Conservation (phyloP, 2,329 filamentous ascomycete species). For the Microsporum canis region DNA sequence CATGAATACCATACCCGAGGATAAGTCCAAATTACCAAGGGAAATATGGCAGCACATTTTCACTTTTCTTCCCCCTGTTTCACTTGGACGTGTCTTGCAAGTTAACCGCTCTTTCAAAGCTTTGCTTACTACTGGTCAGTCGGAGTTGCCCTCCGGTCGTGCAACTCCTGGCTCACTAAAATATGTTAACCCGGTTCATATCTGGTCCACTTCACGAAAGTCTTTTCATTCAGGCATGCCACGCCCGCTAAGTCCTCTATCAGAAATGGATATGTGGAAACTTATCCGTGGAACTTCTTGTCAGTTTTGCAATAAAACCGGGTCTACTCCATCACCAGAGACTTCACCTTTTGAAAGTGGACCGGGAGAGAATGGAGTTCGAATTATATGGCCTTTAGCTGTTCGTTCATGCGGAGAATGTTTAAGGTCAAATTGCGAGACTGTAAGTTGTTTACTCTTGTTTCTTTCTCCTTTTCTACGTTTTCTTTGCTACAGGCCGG, state of each 20-base stretch:
- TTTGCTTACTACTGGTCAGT: slow-evolving; percentile 44
- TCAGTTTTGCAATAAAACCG: slow-evolving; percentile 51
- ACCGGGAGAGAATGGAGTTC: slow-evolving; percentile 50
- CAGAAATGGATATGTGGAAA: slow-evolving; percentile 67
- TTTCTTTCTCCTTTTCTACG: neutral
- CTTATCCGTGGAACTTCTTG: slow-evolving; percentile 53
- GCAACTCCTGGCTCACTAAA: slow-evolving; percentile 23
- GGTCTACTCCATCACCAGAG: slow-evolving; percentile 17
- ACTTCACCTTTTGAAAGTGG: slow-evolving; percentile 46
- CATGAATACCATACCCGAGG: slow-evolving; percentile 6
- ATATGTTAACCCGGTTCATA: slow-evolving; percentile 47
- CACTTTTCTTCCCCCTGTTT: slow-evolving; percentile 51
- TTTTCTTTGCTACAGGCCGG: slow-evolving; percentile 11
- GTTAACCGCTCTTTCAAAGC: slow-evolving; percentile 57
- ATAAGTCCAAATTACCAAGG: slow-evolving; percentile 39
- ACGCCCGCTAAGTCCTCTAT: slow-evolving; percentile 51
- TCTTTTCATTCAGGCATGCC: slow-evolving; percentile 57
- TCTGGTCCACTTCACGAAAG: slow-evolving; percentile 62
- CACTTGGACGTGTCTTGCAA: slow-evolving; percentile 53
- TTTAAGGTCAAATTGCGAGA: slow-evolving; percentile 48
- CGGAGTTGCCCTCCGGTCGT: slow-evolving; percentile 21
- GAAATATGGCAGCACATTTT: slow-evolving; percentile 63
- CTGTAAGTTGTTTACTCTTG: slow-evolving; percentile 43
- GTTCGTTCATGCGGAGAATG: slow-evolving; percentile 57
- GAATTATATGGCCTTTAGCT: slow-evolving; percentile 60